Evolutionary conservation across 225 moss, liverwort and hornwort genomes (phyloP).

Genomic region (Bryoerythrophyllum caledonicum): DNA sequence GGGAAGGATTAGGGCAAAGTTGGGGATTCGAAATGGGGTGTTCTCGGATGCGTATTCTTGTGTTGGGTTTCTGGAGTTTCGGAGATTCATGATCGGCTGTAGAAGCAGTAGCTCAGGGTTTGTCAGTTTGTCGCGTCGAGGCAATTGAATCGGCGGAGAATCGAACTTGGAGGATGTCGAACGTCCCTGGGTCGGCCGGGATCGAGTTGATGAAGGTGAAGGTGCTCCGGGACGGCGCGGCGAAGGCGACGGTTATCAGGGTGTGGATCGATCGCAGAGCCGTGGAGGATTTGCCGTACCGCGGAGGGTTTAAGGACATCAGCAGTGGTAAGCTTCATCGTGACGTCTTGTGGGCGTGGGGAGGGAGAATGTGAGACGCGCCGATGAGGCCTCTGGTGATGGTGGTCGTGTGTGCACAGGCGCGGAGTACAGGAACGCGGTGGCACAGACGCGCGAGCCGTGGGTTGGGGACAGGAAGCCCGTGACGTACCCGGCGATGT

Average conservation of each 20-base stretch:
- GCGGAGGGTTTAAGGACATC: constrained; percentile 74
- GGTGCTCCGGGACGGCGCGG: background rate
- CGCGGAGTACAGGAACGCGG: constrained; percentile 33
- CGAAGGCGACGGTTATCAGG: constrained; percentile 24
- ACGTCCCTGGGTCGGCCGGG: background rate
- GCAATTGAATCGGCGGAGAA: too few species aligned
- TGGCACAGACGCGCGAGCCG: constrained; percentile 50
- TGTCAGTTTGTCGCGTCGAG: too few species aligned
- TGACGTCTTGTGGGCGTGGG: background rate
- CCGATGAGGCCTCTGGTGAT: background rate
- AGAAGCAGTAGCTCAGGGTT: too few species aligned
- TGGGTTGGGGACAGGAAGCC: constrained; percentile 38
- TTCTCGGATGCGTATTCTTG: too few species aligned
- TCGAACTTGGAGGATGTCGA: constrained; percentile 15
- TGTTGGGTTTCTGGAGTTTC: too few species aligned
- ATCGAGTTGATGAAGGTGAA: constrained; percentile 18
- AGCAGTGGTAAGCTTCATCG: constrained; percentile 47
- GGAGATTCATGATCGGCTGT: too few species aligned
- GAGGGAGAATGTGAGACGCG: too few species aligned
- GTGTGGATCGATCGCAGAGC: constrained; percentile 43
- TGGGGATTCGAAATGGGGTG: too few species aligned
- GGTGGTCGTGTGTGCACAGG: constrained; percentile 30
- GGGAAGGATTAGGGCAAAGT: too few species aligned
- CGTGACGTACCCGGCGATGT: constrained; percentile 36
- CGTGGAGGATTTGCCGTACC: constrained; percentile 51